Evolutionary conservation across 257 asterid genomes (phyloP).

Genomic region (Capsicum chinense): DNA sequence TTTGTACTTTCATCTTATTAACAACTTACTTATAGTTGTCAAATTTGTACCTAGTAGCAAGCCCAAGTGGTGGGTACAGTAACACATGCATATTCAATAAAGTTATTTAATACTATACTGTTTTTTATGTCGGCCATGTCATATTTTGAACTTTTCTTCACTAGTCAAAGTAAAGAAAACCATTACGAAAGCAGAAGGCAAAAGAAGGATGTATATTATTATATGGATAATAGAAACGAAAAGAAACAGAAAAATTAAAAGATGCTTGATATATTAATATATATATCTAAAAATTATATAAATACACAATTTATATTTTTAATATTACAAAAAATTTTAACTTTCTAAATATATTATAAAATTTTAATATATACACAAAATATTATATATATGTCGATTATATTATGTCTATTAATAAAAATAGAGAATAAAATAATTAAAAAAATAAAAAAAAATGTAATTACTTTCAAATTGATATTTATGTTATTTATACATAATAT

Average conservation of each 20-base stretch:
- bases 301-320: no score
- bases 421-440: no score
- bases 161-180: slow-evolving; percentile 23
- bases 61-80: neutral
- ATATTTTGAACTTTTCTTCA: neutral
- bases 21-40: slow-evolving; percentile 14
- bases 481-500: no score
- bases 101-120: neutral
- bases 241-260: neutral
- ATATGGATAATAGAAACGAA: neutral
- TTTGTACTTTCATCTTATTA: neutral
- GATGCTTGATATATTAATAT: neutral
- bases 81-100: neutral
- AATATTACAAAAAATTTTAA: no score
- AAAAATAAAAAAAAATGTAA: no score
- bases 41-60: slow-evolving; percentile 2
- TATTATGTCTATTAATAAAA: no score
- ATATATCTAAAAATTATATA: neutral
- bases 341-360: no score
- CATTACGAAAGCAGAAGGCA: neutral
- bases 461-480: no score
- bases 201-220: slow-evolving; percentile 2
- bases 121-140: slow-evolving; percentile 5
- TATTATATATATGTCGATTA: no score
- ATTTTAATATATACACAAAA: no score